Conservation (phyloP, 1,284 basidiomycete genomes). For the Lignosus rhinocerotis region DNA sequence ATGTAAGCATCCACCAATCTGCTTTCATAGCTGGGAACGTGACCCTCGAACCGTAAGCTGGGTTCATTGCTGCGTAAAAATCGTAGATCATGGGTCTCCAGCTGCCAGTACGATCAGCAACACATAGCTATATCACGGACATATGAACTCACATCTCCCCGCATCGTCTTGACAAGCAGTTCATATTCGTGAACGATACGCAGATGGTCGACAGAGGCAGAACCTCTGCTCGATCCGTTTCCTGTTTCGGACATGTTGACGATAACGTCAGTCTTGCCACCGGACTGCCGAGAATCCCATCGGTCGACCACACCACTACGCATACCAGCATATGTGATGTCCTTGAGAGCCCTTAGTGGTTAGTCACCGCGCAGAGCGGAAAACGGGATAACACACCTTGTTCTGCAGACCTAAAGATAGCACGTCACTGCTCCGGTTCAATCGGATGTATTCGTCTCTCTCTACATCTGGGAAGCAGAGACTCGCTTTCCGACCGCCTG, state of each 20-base stretch:
- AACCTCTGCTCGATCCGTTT: conserved; percentile 27
- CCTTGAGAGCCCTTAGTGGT: background rate
- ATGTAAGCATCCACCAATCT: conserved; percentile 45
- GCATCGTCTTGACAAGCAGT: conserved; percentile 57
- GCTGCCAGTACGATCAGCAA: conserved; percentile 35
- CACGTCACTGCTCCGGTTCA: conserved; percentile 14
- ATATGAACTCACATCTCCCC: conserved; percentile 54
- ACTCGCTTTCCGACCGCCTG: conserved; percentile 13
- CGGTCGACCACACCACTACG: conserved; percentile 14
- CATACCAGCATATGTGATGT: conserved; percentile 17
- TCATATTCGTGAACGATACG: conserved; percentile 49
- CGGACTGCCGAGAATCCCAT: conserved; percentile 17
- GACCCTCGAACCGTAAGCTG: conserved; percentile 49
- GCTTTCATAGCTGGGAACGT: conserved; percentile 52
- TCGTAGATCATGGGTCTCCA: conserved; percentile 67
- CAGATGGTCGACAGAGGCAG: conserved; percentile 32
- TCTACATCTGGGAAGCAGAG: conserved; percentile 13
- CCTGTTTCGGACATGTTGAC: conserved; percentile 34
- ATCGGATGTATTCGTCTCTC: conserved; percentile 6
- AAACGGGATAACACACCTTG: background rate
- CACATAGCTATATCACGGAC: background rate
- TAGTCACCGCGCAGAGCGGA: background rate
- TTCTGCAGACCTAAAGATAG: conserved; percentile 12
- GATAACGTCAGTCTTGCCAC: conserved; percentile 4
- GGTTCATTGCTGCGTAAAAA: conserved; percentile 47